Evolutionary conservation across 495 filamentous ascomycete species (phyloP).

Genomic region (Sphaerosporella brunnea): DNA sequence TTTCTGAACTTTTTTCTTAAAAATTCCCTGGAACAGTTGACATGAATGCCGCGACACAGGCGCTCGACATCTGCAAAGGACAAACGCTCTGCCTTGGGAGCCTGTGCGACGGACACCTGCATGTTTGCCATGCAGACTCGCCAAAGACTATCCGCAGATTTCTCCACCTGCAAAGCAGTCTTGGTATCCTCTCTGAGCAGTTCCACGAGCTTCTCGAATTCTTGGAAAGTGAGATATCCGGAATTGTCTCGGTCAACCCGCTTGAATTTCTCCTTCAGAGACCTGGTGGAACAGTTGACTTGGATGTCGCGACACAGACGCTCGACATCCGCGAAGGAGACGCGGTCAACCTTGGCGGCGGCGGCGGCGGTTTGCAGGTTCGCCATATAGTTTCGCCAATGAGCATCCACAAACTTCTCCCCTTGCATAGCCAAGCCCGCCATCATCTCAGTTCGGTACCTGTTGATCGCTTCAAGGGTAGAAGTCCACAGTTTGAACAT

Average conservation of each 20-base stretch:
- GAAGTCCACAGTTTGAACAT: conserved; percentile 62
- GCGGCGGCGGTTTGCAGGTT: conserved; percentile 40
- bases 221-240: conserved; percentile 49
- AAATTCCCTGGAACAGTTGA: conserved; percentile 61
- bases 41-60: conserved; percentile 72
- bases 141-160: too few species aligned
- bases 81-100: conserved; percentile 46
- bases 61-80: conserved; percentile 59
- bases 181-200: conserved; percentile 50
- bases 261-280: conserved; percentile 54
- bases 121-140: too few species aligned
- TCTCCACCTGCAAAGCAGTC: too few species aligned
- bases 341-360: conserved; percentile 10
- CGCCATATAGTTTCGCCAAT: conserved; percentile 78
- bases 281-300: conserved; percentile 63
- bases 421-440: conserved; percentile 58
- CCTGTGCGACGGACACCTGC: conserved; percentile 14
- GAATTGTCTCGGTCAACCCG: conserved; percentile 43
- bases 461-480: conserved; percentile 59
- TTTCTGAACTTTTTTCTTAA: conserved; percentile 57
- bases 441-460: conserved; percentile 75
- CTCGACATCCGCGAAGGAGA: conserved; percentile 54
- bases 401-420: conserved; percentile 58
- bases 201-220: conserved; percentile 67
- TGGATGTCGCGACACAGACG: conserved; percentile 71